phyloP scores from a whole-genome alignment of 1,139 yeast species.

The Schizosaccharomyces versatilis region DNA sequence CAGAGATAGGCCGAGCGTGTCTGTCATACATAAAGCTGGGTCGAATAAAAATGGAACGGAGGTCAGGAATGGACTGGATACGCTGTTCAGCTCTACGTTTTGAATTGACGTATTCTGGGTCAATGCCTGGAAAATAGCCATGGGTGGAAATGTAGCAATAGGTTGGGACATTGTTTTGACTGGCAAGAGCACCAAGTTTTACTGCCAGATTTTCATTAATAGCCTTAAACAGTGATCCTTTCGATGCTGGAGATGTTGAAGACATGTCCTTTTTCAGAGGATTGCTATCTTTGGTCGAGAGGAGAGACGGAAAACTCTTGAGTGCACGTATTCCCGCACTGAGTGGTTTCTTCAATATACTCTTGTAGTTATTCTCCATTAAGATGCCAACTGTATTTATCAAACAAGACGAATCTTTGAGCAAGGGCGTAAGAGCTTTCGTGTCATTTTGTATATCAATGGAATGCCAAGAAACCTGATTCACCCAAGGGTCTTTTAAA shows the following conservation, averaged over 20 bases:
- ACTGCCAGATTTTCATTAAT: constrained; percentile 6
- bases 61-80: constrained; percentile 2
- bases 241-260: background rate
- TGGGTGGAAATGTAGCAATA: constrained; percentile 11
- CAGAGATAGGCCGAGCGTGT: background rate
- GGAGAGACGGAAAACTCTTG: constrained; percentile 2
- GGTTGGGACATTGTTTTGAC: constrained; percentile 2
- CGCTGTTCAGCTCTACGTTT: constrained; percentile 10
- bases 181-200: constrained; percentile 2
- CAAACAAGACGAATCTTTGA: constrained; percentile 5
- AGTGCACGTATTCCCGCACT: background rate
- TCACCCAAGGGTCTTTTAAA: constrained; percentile 4
- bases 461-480: constrained; percentile 6
- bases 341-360: constrained; percentile 1
- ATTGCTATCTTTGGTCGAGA: background rate
- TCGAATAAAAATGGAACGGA: constrained; percentile 9
- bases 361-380: constrained; percentile 8
- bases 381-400: constrained; percentile 10
- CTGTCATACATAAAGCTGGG: constrained; percentile 5
- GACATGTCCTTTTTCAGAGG: background rate
- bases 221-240: constrained; percentile 1
- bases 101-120: constrained; percentile 8
- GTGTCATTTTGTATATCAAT: constrained; percentile 8
- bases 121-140: constrained; percentile 9
- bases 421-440: constrained; percentile 1